phyloP scores from a whole-genome alignment of 2,329 filamentous ascomycete species.

The Aspergillus japonicus region DNA sequence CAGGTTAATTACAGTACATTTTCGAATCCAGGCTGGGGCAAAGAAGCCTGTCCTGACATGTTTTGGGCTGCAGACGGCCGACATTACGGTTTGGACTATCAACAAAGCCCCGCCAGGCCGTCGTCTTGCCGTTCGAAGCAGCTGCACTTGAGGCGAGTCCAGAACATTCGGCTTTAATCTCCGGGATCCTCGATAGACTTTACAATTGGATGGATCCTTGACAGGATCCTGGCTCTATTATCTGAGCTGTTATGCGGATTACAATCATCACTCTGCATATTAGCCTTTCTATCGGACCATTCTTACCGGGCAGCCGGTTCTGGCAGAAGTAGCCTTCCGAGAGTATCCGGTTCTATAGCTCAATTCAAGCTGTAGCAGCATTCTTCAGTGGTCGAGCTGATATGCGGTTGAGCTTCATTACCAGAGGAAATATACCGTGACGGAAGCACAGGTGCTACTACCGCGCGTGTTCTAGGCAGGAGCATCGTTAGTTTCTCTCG shows the following conservation, averaged over 20 bases:
- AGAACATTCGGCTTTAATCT: conserved; percentile 20
- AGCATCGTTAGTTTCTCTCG: neutral
- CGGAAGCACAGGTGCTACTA: conserved; percentile 2
- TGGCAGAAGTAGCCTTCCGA: neutral
- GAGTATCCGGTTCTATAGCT: neutral
- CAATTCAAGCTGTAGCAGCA: neutral
- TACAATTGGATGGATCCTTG: conserved; percentile 5
- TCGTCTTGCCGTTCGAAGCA: conserved; percentile 5
- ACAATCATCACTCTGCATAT: neutral
- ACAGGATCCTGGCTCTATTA: neutral
- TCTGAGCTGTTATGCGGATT: conserved; percentile 1
- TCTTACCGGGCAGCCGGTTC: neutral
- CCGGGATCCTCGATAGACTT: conserved; percentile 12
- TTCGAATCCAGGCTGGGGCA: neutral
- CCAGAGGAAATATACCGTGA: neutral
- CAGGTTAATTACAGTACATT: conserved; percentile 4
- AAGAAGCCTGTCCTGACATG: neutral
- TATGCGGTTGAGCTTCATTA: neutral
- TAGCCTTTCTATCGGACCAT: neutral
- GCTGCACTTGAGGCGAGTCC: conserved; percentile 11
- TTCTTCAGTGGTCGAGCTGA: neutral
- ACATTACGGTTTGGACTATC: conserved; percentile 8
- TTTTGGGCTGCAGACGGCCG: conserved; percentile 19
- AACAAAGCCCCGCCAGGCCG: conserved; percentile 3
- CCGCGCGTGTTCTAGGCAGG: conserved; percentile 4